Conservation (phyloP, 1,284 basidiomycete species). For the Ganoderma lingzhi region DNA sequence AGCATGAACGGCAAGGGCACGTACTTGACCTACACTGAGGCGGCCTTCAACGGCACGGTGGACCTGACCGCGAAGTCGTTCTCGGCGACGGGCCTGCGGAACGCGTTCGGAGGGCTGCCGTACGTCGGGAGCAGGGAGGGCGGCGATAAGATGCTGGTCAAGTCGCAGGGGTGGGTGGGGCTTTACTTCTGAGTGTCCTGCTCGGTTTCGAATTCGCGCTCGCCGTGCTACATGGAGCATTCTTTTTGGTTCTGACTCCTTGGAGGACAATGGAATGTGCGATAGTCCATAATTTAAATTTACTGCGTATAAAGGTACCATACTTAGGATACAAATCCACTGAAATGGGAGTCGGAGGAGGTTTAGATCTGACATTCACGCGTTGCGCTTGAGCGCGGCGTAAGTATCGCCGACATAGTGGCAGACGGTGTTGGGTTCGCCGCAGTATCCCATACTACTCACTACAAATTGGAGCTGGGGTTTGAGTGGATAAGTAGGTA, state of each 20-base stretch:
- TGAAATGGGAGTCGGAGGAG: background rate
- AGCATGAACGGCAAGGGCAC: constrained; percentile 55
- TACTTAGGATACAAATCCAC: background rate
- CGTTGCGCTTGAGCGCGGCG: background rate
- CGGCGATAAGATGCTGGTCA: constrained; percentile 51
- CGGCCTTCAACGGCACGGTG: constrained; percentile 58
- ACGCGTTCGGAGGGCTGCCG: constrained; percentile 47
- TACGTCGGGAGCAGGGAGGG: constrained; percentile 58
- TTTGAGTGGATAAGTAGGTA: background rate
- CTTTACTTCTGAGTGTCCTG: constrained; percentile 50
- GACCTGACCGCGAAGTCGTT: constrained; percentile 54
- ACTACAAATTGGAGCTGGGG: background rate
- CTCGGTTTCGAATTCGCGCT: background rate
- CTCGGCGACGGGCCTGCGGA: constrained; percentile 47
- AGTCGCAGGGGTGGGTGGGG: constrained; percentile 59
- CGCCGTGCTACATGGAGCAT: background rate
- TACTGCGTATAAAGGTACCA: background rate
- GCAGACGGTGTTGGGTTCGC: background rate
- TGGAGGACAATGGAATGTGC: background rate
- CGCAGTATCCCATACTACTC: background rate
- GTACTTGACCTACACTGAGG: constrained; percentile 60
- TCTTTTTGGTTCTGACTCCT: background rate
- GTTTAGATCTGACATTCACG: background rate
- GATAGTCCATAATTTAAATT: background rate
- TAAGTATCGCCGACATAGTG: background rate